Evolutionary conservation across 805 yeast genomes (phyloP).

Genomic region (Yarrowia divulgata): DNA sequence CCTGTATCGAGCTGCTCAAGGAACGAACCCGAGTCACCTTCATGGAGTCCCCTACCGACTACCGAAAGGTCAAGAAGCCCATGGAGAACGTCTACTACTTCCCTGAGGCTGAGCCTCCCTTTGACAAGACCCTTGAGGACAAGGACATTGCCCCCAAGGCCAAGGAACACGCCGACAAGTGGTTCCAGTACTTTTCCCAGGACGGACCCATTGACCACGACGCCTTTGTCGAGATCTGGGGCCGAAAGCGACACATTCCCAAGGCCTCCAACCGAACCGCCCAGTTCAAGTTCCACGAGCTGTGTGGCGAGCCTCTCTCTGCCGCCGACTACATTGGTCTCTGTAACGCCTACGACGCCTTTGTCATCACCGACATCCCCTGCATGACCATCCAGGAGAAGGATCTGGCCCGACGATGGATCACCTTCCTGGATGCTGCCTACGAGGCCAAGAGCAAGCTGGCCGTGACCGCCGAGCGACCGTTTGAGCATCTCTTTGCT

Average conservation of each 20-base stretch:
- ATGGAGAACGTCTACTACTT: slow-evolving; percentile 76
- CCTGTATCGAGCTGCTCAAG: slow-evolving; percentile 85
- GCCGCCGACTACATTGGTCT: slow-evolving; percentile 93
- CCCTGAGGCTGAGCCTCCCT: slow-evolving; percentile 57
- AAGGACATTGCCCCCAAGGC: slow-evolving; percentile 57
- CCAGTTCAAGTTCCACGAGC: slow-evolving; percentile 82
- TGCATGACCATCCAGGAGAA: slow-evolving; percentile 76
- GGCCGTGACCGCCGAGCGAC: slow-evolving; percentile 88
- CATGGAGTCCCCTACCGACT: slow-evolving; percentile 91
- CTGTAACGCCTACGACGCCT: slow-evolving; percentile 75
- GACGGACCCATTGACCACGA: slow-evolving; percentile 55
- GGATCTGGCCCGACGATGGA: slow-evolving; percentile 88
- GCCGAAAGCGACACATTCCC: slow-evolving; percentile 80
- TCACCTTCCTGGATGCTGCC: slow-evolving; percentile 93
- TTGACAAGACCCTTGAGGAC: slow-evolving; percentile 63
- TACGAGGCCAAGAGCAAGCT: slow-evolving; percentile 88
- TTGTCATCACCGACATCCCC: slow-evolving; percentile 94
- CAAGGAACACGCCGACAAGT: slow-evolving; percentile 66
- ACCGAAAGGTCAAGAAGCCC: slow-evolving; percentile 87
- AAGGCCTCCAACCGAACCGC: slow-evolving; percentile 80
- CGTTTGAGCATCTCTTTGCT: slow-evolving; percentile 83
- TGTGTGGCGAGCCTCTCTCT: slow-evolving; percentile 86
- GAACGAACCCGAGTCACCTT: slow-evolving; percentile 75
- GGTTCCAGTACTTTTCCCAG: slow-evolving; percentile 83
- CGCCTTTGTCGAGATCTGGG: slow-evolving; percentile 73